Conservation (phyloP, 164 flowering plant genomes). For the Aristolochia fimbriata region DNA sequence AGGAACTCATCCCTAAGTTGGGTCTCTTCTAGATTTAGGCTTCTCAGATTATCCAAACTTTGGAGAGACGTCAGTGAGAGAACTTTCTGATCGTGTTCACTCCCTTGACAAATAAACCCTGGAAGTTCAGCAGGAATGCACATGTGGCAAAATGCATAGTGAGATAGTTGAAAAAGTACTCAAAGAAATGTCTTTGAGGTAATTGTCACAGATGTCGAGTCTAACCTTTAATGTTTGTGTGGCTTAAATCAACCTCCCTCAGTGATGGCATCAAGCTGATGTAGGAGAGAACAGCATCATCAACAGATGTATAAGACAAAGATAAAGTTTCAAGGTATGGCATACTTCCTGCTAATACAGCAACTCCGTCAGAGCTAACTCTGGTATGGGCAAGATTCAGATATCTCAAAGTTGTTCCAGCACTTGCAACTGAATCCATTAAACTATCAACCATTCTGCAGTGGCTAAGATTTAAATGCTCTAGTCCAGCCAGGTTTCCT, state of each 20-base stretch:
- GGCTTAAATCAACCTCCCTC: constrained; percentile 48
- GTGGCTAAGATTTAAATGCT: constrained; percentile 65
- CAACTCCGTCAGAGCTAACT: constrained; percentile 58
- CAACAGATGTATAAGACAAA: constrained; percentile 46
- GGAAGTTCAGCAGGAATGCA: constrained; percentile 7
- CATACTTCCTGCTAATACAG: constrained; percentile 49
- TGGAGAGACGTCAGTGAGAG: constrained; percentile 44
- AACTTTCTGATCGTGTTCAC: constrained; percentile 16
- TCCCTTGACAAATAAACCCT: constrained; percentile 34
- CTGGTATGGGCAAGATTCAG: constrained; percentile 59
- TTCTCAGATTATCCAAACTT: constrained; percentile 38
- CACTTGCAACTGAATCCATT: constrained; percentile 32
- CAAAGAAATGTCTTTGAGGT: neutral
- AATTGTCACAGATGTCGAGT: neutral
- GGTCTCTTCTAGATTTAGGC: constrained; percentile 54
- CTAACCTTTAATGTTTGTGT: constrained; percentile 64
- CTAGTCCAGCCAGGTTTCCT: constrained; percentile 31
- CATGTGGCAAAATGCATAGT: neutral
- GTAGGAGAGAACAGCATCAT: constrained; percentile 49
- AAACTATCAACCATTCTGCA: constrained; percentile 41
- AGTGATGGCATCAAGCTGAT: constrained; percentile 57
- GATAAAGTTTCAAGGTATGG: constrained; percentile 55
- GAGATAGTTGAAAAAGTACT: neutral
- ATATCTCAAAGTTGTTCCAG: constrained; percentile 50
- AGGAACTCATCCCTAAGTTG: constrained; percentile 43